phyloP scores from a whole-genome alignment of 2,329 filamentous ascomycete genomes.

The Cladophialophora psammophila region DNA sequence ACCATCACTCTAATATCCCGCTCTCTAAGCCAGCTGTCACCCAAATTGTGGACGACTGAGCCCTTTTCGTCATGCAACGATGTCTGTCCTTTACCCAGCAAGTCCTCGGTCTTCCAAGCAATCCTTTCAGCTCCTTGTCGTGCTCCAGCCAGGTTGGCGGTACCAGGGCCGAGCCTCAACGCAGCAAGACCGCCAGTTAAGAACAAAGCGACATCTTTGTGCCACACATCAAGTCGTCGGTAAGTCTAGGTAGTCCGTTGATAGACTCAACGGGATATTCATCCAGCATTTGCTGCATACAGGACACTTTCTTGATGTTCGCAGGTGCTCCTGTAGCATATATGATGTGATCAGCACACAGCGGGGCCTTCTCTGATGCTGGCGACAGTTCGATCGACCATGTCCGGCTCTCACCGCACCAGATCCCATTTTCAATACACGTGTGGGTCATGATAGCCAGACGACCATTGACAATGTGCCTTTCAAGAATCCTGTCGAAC shows the following conservation, averaged over 20 bases:
- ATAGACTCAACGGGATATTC: conserved; percentile 68
- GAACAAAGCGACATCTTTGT: conserved; percentile 74
- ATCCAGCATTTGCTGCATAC: conserved; percentile 65
- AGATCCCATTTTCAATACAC: conserved; percentile 61
- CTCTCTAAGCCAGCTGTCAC: background rate
- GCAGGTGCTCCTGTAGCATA: conserved; percentile 76
- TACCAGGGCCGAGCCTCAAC: conserved; percentile 73
- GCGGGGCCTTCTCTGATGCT: conserved; percentile 61
- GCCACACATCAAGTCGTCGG: conserved; percentile 82
- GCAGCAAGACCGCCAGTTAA: conserved; percentile 72
- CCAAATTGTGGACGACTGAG: background rate
- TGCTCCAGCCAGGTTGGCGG: conserved; percentile 76
- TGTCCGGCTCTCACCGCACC: conserved; percentile 45
- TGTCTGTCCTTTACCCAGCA: conserved; percentile 50
- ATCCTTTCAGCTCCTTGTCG: conserved; percentile 76
- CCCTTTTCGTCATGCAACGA: background rate
- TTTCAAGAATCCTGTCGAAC: conserved; percentile 71
- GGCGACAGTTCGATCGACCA: conserved; percentile 59
- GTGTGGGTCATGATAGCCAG: conserved; percentile 67
- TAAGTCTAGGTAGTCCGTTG: conserved; percentile 75
- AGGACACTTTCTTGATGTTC: conserved; percentile 67
- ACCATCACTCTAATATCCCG: background rate
- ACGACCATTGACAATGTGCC: conserved; percentile 61
- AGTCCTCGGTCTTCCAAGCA: conserved; percentile 72
- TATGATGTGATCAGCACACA: conserved; percentile 71